phyloP scores from a whole-genome alignment of 2,329 filamentous ascomycete genomes.

The Berkeleyomyces rouxiae region DNA sequence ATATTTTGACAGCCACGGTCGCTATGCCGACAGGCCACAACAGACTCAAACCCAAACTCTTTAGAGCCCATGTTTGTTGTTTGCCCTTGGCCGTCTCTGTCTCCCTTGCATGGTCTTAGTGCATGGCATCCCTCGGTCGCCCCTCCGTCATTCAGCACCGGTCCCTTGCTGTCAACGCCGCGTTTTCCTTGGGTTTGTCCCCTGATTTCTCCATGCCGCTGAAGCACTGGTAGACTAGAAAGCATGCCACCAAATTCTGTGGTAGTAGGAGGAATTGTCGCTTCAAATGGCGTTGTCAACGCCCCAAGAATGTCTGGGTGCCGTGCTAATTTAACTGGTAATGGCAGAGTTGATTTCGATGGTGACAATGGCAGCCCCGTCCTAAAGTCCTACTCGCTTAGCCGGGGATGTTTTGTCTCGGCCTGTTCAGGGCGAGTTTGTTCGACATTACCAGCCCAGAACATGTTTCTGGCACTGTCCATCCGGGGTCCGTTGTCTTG shows the following conservation, averaged over 20 bases:
- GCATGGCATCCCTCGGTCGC: not conserved
- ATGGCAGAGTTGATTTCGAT: not conserved
- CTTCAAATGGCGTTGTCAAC: not conserved
- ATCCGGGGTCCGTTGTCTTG: not conserved
- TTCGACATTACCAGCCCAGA: not conserved
- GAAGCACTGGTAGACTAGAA: not conserved
- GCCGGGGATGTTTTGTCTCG: not conserved
- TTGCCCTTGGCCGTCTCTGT: not conserved
- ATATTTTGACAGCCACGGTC: not conserved
- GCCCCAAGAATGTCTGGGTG: slow-evolving; percentile 1
- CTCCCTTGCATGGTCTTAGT: not conserved
- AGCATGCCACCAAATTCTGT: not conserved
- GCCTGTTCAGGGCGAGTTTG: not conserved
- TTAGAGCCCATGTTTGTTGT: not conserved
- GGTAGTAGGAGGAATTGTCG: not conserved
- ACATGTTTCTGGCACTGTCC: not conserved
- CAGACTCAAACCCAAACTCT: not conserved
- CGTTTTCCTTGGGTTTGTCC: not conserved
- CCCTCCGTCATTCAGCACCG: slow-evolving; percentile 4
- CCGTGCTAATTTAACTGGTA: not conserved
- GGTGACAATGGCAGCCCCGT: not conserved
- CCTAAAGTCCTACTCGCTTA: not conserved
- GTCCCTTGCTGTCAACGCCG: not conserved
- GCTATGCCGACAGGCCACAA: not conserved
- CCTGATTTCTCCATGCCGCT: not conserved